Percentiles rank a stretch among this genome's conserved stretches.
phyloP scores from a whole-genome alignment of 495 filamentous ascomycete species.

The Aspergillus nidulans region DNA sequence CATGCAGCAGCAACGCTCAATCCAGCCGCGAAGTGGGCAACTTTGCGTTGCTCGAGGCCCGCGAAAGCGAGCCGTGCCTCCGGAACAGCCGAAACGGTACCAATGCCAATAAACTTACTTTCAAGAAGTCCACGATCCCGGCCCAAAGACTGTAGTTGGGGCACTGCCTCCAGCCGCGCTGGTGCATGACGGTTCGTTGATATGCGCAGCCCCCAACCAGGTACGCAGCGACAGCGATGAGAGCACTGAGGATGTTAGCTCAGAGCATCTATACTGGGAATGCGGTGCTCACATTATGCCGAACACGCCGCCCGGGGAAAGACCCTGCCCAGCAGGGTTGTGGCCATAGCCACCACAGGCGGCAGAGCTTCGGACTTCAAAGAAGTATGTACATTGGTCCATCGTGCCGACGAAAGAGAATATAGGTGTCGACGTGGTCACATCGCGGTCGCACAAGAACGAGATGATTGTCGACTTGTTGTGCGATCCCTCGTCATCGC shows the following conservation, averaged over 20 bases:
- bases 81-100: constrained; percentile 28
- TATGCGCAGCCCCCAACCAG: constrained; percentile 90
- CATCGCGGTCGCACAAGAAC: constrained; percentile 84
- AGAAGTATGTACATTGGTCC: constrained; percentile 94
- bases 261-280: neutral
- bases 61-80: constrained; percentile 19
- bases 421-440: constrained; percentile 53
- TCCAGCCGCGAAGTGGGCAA: constrained; percentile 36
- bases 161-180: constrained; percentile 90
- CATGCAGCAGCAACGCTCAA: constrained; percentile 28
- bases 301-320: constrained; percentile 86
- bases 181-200: constrained; percentile 90
- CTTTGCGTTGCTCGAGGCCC: constrained; percentile 20
- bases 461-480: constrained; percentile 87
- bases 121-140: constrained; percentile 76
- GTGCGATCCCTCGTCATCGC: constrained; percentile 46
- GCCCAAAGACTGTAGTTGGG: constrained; percentile 94
- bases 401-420: constrained; percentile 78
- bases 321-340: constrained; percentile 58
- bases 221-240: constrained; percentile 83
- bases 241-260: constrained; percentile 34
- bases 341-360: constrained; percentile 70
- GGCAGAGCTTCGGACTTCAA: constrained; percentile 82
- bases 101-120: constrained; percentile 55
- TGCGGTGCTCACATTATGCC: constrained; percentile 69